Percentiles rank a stretch among this genome's conserved stretches.
Evolutionary conservation across 2,329 filamentous ascomycete genomes (phyloP).

Genomic region (Curvularia eragrostidis): DNA sequence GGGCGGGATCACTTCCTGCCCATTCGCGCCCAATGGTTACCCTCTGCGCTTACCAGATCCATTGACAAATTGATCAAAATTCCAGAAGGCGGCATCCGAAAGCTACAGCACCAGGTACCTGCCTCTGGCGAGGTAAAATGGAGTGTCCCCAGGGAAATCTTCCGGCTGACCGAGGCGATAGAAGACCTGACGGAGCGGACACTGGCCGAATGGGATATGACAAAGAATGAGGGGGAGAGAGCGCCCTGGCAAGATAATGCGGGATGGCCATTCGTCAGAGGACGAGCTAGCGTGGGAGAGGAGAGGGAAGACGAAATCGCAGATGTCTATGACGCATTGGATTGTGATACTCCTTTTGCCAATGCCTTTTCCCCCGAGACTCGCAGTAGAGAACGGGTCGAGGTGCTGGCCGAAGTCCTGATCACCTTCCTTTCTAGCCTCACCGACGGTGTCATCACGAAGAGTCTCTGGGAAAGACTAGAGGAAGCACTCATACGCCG

Average conservation of each 20-base stretch:
- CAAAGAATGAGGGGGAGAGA: conserved; percentile 46
- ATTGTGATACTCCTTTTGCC: conserved; percentile 69
- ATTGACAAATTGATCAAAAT: conserved; percentile 88
- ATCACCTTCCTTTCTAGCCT: conserved; percentile 77
- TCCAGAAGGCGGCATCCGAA: conserved; percentile 78
- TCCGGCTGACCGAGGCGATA: conserved; percentile 84
- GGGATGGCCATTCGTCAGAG: conserved; percentile 66
- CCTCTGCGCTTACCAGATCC: conserved; percentile 81
- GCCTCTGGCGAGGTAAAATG: conserved; percentile 62
- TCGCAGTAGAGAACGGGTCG: conserved; percentile 71
- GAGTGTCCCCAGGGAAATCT: conserved; percentile 87
- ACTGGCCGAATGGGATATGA: conserved; percentile 69
- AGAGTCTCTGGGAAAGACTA: conserved; percentile 66
- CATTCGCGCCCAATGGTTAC: conserved; percentile 77
- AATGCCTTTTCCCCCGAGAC: conserved; percentile 65
- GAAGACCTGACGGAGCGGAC: conserved; percentile 65
- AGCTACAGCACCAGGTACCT: conserved; percentile 65
- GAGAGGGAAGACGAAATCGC: conserved; percentile 54
- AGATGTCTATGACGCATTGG: conserved; percentile 69
- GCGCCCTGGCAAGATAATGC: conserved; percentile 62
- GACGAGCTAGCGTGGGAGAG: conserved; percentile 49
- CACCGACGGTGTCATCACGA: conserved; percentile 78
- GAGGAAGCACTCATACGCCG: conserved; percentile 35
- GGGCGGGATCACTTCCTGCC: conserved; percentile 94
- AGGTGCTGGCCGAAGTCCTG: conserved; percentile 74